Base-by-base conservation (phyloP, 371 early-diverging fungal species). In the Haplosporangium sp. region DNA sequence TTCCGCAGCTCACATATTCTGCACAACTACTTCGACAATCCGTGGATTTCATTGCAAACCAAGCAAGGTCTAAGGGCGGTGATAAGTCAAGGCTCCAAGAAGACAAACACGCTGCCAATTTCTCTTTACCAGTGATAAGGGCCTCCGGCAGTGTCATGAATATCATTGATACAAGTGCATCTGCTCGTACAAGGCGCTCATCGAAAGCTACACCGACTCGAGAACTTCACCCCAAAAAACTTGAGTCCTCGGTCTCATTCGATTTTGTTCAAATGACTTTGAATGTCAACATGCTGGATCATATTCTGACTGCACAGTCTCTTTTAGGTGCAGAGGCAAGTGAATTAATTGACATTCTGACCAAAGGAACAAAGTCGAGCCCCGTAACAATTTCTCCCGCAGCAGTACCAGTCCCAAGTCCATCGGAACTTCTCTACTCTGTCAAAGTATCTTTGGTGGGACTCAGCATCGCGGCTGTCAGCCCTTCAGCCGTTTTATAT, bases 281-380 rank as follows among this genome's bases (percentile, higher is more conserved):
- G 61, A 88, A 92, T 70, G 94, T 87, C n/a, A 86, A 89, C 63
- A 85, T 94, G 76, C 86, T 94, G 66, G 94, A 95, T 62, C 92
- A 94, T 42, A 77, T 96, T 27, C 65, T 94, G 17, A 95, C 94
- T 0, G 89, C 94, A 3, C 95, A 95, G 58, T 92, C 93, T 2
- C 78, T 94, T 0, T 79, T 96, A 34, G 93, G 93, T 2, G 90
- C 88, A 53, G 96, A 96, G 79, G 73, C 94, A 52, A 94, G 91
- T 66, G 96, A 96, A 55, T 81, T 94, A 20, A 71, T 94, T 5
- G 95, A 95, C 56, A 87, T 93, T 1, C 61, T 93, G 17, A 69
- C 91, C 9, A 94, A 82, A 57, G 70, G 62, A n/a, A 40, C 52
- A 13, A 74, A 65, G 50, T 4, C 74, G 20, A 17, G 58, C 2